Conservation (phyloP, 768 basidiomycete genomes). For the Daedaleopsis nitida region DNA sequence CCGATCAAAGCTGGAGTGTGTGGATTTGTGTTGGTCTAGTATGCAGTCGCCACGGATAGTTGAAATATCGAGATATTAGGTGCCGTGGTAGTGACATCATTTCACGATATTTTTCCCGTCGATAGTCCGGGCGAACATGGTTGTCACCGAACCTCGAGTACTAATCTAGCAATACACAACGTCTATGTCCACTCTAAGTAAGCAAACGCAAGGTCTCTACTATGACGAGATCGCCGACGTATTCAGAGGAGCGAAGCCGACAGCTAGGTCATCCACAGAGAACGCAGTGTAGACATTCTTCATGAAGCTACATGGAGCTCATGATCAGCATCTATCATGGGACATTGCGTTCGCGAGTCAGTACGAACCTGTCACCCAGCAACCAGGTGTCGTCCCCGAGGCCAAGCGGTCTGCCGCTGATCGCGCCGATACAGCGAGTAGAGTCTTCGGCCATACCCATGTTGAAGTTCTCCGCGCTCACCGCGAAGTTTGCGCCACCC, state of each 20-base stretch:
- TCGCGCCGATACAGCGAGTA: constrained; percentile 31
- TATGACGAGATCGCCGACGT: too few relatives aligned
- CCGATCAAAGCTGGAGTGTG: too few relatives aligned
- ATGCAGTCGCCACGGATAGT: too few relatives aligned
- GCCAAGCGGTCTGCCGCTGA: constrained; percentile 32
- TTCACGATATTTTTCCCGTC: too few relatives aligned
- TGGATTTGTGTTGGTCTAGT: too few relatives aligned
- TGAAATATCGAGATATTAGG: too few relatives aligned
- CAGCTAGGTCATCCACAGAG: constrained; percentile 6
- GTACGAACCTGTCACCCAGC: constrained; percentile 29
- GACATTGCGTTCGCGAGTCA: background rate
- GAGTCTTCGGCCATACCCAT: constrained; percentile 21
- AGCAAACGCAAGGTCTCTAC: too few relatives aligned
- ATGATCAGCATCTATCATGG: background rate
- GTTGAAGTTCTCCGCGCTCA: constrained; percentile 32
- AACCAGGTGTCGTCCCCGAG: constrained; percentile 33
- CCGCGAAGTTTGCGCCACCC: constrained; percentile 34
- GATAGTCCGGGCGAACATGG: too few relatives aligned
- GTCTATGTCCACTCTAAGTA: background rate
- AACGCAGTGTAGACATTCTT: constrained; percentile 15
- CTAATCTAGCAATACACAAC: background rate
- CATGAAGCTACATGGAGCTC: constrained; percentile 2
- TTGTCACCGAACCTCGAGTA: too few relatives aligned
- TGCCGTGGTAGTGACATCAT: too few relatives aligned
- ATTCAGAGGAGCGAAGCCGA: constrained; percentile 12